A percentile compares a stretch with the other conserved stretches of the same genome.
Conservation (phyloP, 1,284 basidiomycete species). For the Rhodotorula sp. region DNA sequence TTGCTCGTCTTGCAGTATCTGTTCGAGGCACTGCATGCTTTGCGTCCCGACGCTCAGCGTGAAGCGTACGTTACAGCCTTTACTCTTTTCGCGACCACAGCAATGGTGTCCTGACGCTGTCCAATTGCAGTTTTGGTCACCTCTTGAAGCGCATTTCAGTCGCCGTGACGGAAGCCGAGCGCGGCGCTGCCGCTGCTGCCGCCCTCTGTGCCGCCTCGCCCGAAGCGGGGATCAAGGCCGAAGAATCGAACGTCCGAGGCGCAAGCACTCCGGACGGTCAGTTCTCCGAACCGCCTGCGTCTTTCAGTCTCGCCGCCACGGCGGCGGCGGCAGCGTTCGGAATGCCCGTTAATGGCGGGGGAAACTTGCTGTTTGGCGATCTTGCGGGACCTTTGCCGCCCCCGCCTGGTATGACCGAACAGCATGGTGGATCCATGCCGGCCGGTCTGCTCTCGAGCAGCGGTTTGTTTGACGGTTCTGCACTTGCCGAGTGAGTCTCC, state of each 20-base stretch:
- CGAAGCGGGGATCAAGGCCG: not conserved
- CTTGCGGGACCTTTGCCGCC: too few relatives aligned
- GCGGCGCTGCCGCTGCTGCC: not conserved
- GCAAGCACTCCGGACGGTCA: not conserved
- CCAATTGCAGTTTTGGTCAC: constrained; percentile 19
- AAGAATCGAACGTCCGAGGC: not conserved
- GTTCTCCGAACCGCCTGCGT: not conserved
- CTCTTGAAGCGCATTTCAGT: constrained; percentile 35
- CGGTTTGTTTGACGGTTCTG: too few relatives aligned
- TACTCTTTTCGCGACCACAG: not conserved
- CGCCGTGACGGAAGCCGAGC: constrained; percentile 22
- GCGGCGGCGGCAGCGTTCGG: not conserved
- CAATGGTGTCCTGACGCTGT: too few relatives aligned
- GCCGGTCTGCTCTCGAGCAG: too few relatives aligned
- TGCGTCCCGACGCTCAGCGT: not conserved
- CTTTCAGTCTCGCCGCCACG: not conserved
- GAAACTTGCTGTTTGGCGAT: too few relatives aligned
- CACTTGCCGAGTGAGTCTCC: too few relatives aligned
- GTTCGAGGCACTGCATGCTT: constrained; percentile 28
- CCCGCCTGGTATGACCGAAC: too few relatives aligned
- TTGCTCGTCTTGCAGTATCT: constrained; percentile 31
- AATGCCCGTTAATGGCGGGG: too few relatives aligned
- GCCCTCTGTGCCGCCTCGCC: not conserved
- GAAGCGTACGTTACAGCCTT: constrained; percentile 1
- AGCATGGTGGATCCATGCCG: too few relatives aligned